These are phyloP conservation scores for Coemansia sp. DNA, from an alignment of 192 early-diverging fungal species.

Conservation along the genomic window DNA sequence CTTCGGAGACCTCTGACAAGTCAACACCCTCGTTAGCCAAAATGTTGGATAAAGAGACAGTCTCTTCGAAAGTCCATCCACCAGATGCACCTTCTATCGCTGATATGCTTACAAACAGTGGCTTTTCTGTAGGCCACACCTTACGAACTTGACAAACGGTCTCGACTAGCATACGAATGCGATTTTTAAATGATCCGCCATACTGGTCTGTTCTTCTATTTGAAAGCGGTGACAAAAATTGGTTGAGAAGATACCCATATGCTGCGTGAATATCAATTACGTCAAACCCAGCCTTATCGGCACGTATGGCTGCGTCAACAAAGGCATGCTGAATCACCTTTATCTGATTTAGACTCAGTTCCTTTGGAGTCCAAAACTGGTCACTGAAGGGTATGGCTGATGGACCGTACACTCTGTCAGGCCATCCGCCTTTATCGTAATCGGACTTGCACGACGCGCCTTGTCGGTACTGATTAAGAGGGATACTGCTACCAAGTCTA, in stretches of 20 bases:
- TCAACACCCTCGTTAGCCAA: slow-evolving; percentile 67
- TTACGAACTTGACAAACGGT: slow-evolving; percentile 57
- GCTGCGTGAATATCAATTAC: slow-evolving; percentile 86
- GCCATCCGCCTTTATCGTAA: slow-evolving; percentile 63
- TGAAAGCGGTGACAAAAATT: slow-evolving; percentile 75
- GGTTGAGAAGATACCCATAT: slow-evolving; percentile 82
- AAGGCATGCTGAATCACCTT: slow-evolving; percentile 61
- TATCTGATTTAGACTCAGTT: slow-evolving; percentile 68
- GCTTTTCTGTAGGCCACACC: slow-evolving; percentile 76
- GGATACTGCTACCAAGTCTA: slow-evolving; percentile 61
- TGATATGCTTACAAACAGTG: slow-evolving; percentile 81
- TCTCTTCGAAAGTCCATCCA: slow-evolving; percentile 67
- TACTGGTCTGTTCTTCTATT: slow-evolving; percentile 90
- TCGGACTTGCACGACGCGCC: slow-evolving; percentile 8
- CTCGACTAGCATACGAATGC: slow-evolving; percentile 73
- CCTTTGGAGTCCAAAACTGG: slow-evolving; percentile 24
- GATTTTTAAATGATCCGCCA: slow-evolving; percentile 88
- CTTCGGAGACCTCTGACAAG: slow-evolving; percentile 68
- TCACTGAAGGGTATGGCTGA: slow-evolving; percentile 53
- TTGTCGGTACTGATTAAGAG: slow-evolving; percentile 8
- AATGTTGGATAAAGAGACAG: slow-evolving; percentile 53
- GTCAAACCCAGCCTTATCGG: slow-evolving; percentile 80
- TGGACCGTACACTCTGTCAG: slow-evolving; percentile 66
- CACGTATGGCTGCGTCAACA: slow-evolving; percentile 63
- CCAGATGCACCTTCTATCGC: slow-evolving; percentile 7